Evolutionary conservation across 2,329 filamentous ascomycete species (phyloP).

Genomic region (Nigrospora sphaerica): DNA sequence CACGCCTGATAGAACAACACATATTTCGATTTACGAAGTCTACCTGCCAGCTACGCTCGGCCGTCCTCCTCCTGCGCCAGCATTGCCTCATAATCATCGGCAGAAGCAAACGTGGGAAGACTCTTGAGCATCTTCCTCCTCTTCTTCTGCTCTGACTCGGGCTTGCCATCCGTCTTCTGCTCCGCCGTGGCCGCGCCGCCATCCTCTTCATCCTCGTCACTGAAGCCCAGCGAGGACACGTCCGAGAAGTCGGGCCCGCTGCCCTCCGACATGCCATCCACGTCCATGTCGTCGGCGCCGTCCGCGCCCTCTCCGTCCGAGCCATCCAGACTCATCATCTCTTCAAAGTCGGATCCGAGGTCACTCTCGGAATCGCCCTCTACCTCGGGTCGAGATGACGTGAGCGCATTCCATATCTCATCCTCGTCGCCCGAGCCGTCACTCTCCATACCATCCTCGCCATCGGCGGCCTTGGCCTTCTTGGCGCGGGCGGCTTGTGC

Average conservation of each 20-base stretch:
- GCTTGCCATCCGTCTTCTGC: slow-evolving; percentile 34
- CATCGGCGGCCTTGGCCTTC: slow-evolving; percentile 49
- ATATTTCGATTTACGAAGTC: not conserved
- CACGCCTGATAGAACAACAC: too few species aligned
- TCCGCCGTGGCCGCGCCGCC: slow-evolving; percentile 31
- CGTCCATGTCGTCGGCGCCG: slow-evolving; percentile 32
- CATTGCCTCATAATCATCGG: slow-evolving; percentile 87
- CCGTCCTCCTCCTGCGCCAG: slow-evolving; percentile 64
- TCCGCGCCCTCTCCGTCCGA: slow-evolving; percentile 44
- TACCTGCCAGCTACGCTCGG: slow-evolving; percentile 3
- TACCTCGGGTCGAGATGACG: slow-evolving; percentile 71
- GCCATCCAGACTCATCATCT: slow-evolving; percentile 30
- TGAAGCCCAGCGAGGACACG: slow-evolving; percentile 25
- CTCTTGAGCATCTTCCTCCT: slow-evolving; percentile 82
- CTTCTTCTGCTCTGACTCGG: slow-evolving; percentile 35
- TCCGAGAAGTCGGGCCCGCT: slow-evolving; percentile 25
- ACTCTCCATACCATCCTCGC: slow-evolving; percentile 24
- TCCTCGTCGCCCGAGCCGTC: slow-evolving; percentile 60
- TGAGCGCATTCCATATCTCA: slow-evolving; percentile 88
- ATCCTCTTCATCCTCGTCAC: slow-evolving; percentile 33
- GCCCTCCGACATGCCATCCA: slow-evolving; percentile 35
- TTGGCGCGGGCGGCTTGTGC: slow-evolving; percentile 47
- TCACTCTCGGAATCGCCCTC: slow-evolving; percentile 54
- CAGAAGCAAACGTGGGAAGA: slow-evolving; percentile 86
- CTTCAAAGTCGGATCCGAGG: slow-evolving; percentile 34